Base-by-base conservation (phyloP, 2,329 filamentous ascomycete genomes). In the Lachnellula arida region DNA sequence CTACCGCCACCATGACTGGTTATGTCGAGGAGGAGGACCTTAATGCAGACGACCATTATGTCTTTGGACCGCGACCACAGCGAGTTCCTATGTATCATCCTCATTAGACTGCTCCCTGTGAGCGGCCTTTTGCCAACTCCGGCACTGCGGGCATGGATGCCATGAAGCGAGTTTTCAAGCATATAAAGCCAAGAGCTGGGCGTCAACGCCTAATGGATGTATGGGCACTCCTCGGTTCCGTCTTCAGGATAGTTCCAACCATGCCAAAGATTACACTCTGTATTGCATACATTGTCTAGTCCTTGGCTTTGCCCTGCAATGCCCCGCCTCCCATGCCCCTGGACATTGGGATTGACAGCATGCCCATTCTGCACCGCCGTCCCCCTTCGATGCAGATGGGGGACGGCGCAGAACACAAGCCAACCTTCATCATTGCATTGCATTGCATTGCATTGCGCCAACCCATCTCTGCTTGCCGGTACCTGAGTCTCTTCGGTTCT, bases 381-480 rank as follows among this genome's bases (percentile, higher is more conserved):
- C 55, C 8, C 44, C 59, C 17, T 65, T 68, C 59, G 65, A 63
- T 5, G 67, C 65, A 3, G 65, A 69, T 50, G n/a, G 70, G 70
- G 34, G 69, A 28, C 28, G 7, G 62, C 56, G 62, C 68, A 17
- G 69, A 71, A 39, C 66, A n/a, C n/a, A n/a, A n/a, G n/a, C n/a
- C n/a, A n/a, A n/a, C n/a, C n/a, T n/a, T n/a, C n/a, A n/a, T n/a
- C n/a, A n/a, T n/a, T n/a, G n/a, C n/a, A n/a, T n/a, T n/a, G n/a
- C n/a, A n/a, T n/a, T n/a, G n/a, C n/a, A n/a, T n/a, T n/a, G n/a
- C n/a, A n/a, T n/a, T n/a, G n/a, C n/a, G n/a, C n/a, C n/a, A n/a
- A n/a, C n/a, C n/a, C n/a, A n/a, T n/a, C n/a, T n/a, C n/a, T n/a
- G n/a, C n/a, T n/a, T n/a, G n/a, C n/a, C n/a, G n/a, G n/a, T n/a